Conservation (phyloP, 306 rosid genomes). For the Cucumis hystrix region DNA sequence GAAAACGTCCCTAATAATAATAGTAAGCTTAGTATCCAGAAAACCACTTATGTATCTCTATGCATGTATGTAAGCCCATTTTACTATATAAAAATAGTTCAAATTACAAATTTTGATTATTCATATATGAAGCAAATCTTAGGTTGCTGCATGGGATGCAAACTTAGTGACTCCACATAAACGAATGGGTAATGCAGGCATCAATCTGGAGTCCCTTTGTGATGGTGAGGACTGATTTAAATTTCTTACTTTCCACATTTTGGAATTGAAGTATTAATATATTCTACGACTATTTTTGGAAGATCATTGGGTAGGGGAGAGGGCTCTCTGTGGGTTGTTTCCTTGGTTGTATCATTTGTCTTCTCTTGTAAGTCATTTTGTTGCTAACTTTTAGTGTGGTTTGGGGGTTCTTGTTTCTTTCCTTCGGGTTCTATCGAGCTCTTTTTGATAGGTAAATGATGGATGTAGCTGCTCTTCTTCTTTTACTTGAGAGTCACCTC, state of each 20-base stretch:
- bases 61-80: neutral
- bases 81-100: neutral
- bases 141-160: constrained; percentile 99
- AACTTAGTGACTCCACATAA: constrained; percentile 92
- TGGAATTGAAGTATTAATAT: constrained; percentile 2
- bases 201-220: constrained; percentile 60
- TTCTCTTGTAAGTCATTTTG: too few relatives aligned
- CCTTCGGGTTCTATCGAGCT: too few relatives aligned
- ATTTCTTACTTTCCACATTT: constrained; percentile 12
- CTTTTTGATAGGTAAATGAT: too few relatives aligned
- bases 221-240: constrained; percentile 47
- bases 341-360: too few relatives aligned
- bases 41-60: neutral
- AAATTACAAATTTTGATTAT: neutral
- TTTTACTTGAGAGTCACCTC: too few relatives aligned
- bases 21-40: too few relatives aligned
- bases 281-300: neutral
- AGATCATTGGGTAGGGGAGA: too few relatives aligned
- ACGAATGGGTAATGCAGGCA: constrained; percentile 86
- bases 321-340: too few relatives aligned
- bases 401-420: too few relatives aligned
- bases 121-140: constrained; percentile 19
- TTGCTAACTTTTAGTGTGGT: too few relatives aligned
- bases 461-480: too few relatives aligned
- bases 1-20: too few relatives aligned